Conservation (phyloP, 1,284 basidiomycete species). For the Jaminaea rosea region DNA sequence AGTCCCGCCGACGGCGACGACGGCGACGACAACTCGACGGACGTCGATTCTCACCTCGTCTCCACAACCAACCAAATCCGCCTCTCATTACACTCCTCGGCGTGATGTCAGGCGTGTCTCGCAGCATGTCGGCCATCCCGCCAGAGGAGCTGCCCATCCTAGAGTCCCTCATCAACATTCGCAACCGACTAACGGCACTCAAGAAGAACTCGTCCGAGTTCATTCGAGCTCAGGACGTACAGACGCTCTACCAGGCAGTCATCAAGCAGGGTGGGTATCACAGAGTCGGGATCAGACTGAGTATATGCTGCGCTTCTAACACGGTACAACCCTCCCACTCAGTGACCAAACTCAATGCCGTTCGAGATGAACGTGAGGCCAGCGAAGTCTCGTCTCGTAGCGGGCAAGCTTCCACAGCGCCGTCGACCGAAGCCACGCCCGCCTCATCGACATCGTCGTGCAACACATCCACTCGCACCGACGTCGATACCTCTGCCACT, state of each 20-base stretch:
- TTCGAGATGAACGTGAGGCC: constrained; percentile 58
- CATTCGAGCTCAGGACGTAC: constrained; percentile 85
- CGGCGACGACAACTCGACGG: no score
- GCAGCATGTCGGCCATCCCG: constrained; percentile 41
- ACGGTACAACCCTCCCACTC: constrained; percentile 6
- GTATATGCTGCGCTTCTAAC: neutral
- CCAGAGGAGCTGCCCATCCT: constrained; percentile 74
- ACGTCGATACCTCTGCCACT: constrained; percentile 9
- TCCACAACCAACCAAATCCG: no score
- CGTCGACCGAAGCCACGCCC: constrained; percentile 9
- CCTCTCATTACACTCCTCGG: no score
- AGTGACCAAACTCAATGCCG: constrained; percentile 87
- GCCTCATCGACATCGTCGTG: constrained; percentile 6
- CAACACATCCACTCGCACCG: constrained; percentile 9
- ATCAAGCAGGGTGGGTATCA: constrained; percentile 72
- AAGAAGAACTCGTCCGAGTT: constrained; percentile 80
- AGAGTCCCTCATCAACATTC: constrained; percentile 88
- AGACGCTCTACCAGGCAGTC: constrained; percentile 82
- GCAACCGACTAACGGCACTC: constrained; percentile 70
- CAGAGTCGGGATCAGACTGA: neutral
- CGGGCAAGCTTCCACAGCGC: neutral
- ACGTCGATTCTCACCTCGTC: no score
- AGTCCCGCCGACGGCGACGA: no score
- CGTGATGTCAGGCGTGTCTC: constrained; percentile 6
- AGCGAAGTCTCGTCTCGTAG: constrained; percentile 2